These are phyloP conservation scores for Emericellopsis atlantica DNA, from an alignment of 2,329 filamentous ascomycete species.

Conservation along the genomic window DNA sequence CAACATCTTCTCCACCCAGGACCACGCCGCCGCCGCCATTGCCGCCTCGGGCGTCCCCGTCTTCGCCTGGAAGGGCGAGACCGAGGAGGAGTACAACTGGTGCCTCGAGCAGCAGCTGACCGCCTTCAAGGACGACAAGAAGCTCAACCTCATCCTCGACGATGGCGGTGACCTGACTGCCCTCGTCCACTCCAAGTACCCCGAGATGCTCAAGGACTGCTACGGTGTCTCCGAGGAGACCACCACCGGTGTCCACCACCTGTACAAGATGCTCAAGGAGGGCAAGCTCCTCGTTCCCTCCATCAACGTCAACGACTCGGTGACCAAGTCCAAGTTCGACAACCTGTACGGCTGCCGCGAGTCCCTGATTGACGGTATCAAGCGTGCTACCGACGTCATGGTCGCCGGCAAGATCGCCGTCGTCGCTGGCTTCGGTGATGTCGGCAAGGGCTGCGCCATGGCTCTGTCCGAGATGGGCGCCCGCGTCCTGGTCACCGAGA, in stretches of 20 bases:
- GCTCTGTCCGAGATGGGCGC: conserved; percentile 96
- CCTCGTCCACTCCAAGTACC: conserved; percentile 96
- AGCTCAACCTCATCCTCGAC: conserved; percentile 97
- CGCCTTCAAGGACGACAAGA: conserved; percentile 93
- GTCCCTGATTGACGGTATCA: conserved; percentile 98
- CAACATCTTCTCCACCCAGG: conserved; percentile 99
- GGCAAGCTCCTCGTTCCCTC: conserved; percentile 80
- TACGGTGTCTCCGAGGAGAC: conserved; percentile 99
- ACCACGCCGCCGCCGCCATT: conserved; percentile 96
- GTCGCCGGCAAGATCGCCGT: conserved; percentile 98
- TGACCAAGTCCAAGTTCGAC: conserved; percentile 99
- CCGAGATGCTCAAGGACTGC: conserved; percentile 96
- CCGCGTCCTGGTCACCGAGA: conserved; percentile 89
- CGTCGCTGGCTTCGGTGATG: conserved; percentile 96
- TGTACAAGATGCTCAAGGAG: conserved; percentile 96
- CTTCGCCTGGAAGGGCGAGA: conserved; percentile 73
- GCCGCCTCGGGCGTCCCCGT: conserved; percentile 87
- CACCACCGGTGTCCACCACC: conserved; percentile 98
- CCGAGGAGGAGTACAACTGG: conserved; percentile 99
- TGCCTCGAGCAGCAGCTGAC: conserved; percentile 96
- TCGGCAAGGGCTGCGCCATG: conserved; percentile 96
- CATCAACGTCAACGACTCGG: conserved; percentile 99
- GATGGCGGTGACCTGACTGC: conserved; percentile 95
- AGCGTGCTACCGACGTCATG: conserved; percentile 99
- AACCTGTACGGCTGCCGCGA: conserved; percentile 99